Evolutionary conservation across 2,329 filamentous ascomycete species (phyloP), one percentile per base, ranked within the genome.

Genomic region (Claviceps capensis): DNA sequence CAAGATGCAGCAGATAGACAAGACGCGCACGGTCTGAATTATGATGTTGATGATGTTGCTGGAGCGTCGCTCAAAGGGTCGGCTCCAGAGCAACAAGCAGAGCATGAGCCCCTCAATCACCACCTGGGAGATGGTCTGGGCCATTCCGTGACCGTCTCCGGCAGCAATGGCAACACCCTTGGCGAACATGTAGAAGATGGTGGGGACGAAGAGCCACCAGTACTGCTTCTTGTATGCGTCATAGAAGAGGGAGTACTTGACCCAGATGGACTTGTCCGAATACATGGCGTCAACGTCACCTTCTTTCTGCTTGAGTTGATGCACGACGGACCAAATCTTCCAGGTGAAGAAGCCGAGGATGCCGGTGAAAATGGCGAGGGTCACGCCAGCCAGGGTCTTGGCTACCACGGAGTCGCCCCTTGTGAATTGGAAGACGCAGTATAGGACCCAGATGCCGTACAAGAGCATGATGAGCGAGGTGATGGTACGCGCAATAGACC

Each of bases 161-260:
- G 81, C 86, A 14, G 91, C 91, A 58, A 97, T 83, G 53, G 91
- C 81, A 55, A 82, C 85, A 51, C 91, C 90, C 71, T 93, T 93
- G 64, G 82, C 83, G 63, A 96, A 89, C 74, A 90, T 86, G 74
- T 97, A 97, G 57, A 89, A 55, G 62, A 97, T 95, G 55, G 79
- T 75, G 0, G 93, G 93, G 14, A 97, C 77, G 64, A 98, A 97
- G 23, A 96, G 70, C 91, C 91, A 97, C 93, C 93, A 98, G 73
- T 91, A 95, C 60, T 83, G 81, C 68, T 86, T 88, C 72, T 88
- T 89, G 76, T 95, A 97, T 60, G 84, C 85, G 62, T 97, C 93
- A 73, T 98, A 98, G 72, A 98, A 97, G 56, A 96, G 76, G 62
- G 87, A 93, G 76, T 98, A 98, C 72, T 93, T 95, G 66, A 88